These are phyloP conservation scores for Hyphochytrium catenoides DNA, from an alignment of 352 stramenopile species.

Conservation along the genomic window DNA sequence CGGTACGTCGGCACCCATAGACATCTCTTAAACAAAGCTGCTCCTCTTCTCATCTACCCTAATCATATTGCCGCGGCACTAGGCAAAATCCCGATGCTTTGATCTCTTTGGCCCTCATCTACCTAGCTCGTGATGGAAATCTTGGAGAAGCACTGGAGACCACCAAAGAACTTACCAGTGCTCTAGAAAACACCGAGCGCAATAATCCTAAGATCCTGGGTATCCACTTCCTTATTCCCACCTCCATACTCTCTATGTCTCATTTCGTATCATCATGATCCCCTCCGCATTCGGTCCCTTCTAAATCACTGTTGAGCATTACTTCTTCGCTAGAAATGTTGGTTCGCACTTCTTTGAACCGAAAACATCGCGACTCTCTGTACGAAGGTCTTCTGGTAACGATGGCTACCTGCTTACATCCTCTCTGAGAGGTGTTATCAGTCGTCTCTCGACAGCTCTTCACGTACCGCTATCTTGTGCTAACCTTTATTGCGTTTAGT, in stretches of 20 bases:
- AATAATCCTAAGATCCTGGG: too few species aligned
- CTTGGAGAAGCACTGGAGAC: slow-evolving; percentile 2
- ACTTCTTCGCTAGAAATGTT: background rate
- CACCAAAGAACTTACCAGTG: too few species aligned
- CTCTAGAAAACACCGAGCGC: too few species aligned
- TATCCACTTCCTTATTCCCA: too few species aligned
- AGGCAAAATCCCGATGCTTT: slow-evolving; percentile 3
- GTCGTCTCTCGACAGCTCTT: slow-evolving; percentile 5
- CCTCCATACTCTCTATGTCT: too few species aligned
- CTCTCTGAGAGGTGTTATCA: slow-evolving; percentile 2
- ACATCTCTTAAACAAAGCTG: too few species aligned
- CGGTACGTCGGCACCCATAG: too few species aligned
- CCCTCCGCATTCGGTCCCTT: too few species aligned
- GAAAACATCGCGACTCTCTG: slow-evolving; percentile 1
- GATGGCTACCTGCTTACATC: slow-evolving; percentile 6
- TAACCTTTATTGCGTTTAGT: slow-evolving; percentile 7
- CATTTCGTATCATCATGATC: too few species aligned
- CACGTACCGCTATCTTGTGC: slow-evolving; percentile 8
- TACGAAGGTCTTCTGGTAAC: background rate
- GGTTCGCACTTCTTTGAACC: background rate
- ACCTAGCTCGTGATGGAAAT: background rate
- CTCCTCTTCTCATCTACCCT: slow-evolving; percentile 5
- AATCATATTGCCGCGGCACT: slow-evolving; percentile 7
- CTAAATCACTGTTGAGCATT: too few species aligned
- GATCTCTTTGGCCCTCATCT: background rate